phyloP scores from a whole-genome alignment of 768 basidiomycete species.

The Crucibulum laeve region DNA sequence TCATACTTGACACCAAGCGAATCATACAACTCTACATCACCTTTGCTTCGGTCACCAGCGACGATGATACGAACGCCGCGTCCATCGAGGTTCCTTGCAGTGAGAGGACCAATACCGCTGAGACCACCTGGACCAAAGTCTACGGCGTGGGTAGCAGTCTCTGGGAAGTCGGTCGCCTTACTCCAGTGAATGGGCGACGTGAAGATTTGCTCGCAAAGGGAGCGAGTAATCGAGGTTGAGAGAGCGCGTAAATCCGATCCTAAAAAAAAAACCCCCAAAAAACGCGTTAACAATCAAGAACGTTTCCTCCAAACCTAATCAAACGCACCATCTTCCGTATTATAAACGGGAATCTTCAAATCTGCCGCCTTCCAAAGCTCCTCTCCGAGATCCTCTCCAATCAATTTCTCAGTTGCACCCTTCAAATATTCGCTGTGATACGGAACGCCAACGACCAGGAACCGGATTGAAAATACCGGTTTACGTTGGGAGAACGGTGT shows the following conservation, averaged over 20 bases:
- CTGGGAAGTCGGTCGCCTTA: slow-evolving; percentile 85
- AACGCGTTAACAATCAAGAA: slow-evolving; percentile 6
- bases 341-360: slow-evolving; percentile 79
- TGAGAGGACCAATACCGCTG: slow-evolving; percentile 90
- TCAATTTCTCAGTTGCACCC: slow-evolving; percentile 70
- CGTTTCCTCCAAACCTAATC: background rate
- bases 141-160: slow-evolving; percentile 87
- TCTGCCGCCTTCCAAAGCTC: slow-evolving; percentile 73
- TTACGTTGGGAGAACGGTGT: slow-evolving; percentile 92
- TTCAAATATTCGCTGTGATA: slow-evolving; percentile 89
- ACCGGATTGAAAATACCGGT: slow-evolving; percentile 87
- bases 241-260: slow-evolving; percentile 79
- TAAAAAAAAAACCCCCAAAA: slow-evolving; percentile 26
- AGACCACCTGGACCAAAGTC: slow-evolving; percentile 97
- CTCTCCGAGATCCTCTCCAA: slow-evolving; percentile 74
- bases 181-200: slow-evolving; percentile 90
- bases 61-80: slow-evolving; percentile 89
- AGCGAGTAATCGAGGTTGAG: slow-evolving; percentile 73
- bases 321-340: slow-evolving; percentile 85
- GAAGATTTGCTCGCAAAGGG: slow-evolving; percentile 92
- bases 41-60: slow-evolving; percentile 86
- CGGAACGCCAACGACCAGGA: slow-evolving; percentile 93
- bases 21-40: slow-evolving; percentile 82
- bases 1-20: slow-evolving; percentile 64
- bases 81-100: slow-evolving; percentile 87